A percentile compares a stretch with the other conserved stretches of the same genome.
Evolutionary conservation across 495 filamentous ascomycete species (phyloP).

Genomic region (Saxophila tyrrhenica): DNA sequence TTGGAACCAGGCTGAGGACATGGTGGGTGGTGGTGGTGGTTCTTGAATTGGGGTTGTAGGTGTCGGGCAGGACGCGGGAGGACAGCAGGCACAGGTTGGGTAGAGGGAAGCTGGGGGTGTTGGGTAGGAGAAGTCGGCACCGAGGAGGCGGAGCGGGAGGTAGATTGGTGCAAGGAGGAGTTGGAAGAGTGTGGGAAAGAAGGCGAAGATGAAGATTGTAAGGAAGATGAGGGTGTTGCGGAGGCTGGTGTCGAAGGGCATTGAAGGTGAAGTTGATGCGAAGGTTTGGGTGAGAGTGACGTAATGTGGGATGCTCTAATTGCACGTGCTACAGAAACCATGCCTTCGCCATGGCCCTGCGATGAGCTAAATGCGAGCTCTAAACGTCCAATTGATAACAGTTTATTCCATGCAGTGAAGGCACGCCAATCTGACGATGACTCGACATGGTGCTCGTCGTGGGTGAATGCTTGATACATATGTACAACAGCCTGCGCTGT

Average conservation of each 20-base stretch:
- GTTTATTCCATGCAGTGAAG: too few relatives aligned
- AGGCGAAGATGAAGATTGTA: conserved; percentile 37
- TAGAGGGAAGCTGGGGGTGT: conserved; percentile 7
- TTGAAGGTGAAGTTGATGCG: not conserved
- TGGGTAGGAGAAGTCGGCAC: conserved; percentile 15
- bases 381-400: too few relatives aligned
- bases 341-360: too few relatives aligned
- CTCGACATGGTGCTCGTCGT: not conserved
- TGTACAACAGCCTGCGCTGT: conserved; percentile 14
- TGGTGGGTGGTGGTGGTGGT: conserved; percentile 28
- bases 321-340: too few relatives aligned
- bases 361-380: too few relatives aligned
- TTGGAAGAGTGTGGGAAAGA: conserved; percentile 48
- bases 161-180: conserved; percentile 29
- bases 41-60: conserved; percentile 18
- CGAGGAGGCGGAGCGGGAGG: conserved; percentile 16
- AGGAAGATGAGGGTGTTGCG: conserved; percentile 27
- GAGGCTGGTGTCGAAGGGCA: conserved; percentile 17
- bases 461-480: conserved; percentile 3
- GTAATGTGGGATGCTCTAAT: too few relatives aligned
- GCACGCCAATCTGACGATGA: too few relatives aligned
- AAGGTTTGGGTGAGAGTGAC: not conserved
- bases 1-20: conserved; percentile 57
- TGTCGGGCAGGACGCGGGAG: conserved; percentile 12
- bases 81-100: conserved; percentile 16